phyloP scores from a whole-genome alignment of 1,284 basidiomycete genomes.

The Marasmius tenuissimus region DNA sequence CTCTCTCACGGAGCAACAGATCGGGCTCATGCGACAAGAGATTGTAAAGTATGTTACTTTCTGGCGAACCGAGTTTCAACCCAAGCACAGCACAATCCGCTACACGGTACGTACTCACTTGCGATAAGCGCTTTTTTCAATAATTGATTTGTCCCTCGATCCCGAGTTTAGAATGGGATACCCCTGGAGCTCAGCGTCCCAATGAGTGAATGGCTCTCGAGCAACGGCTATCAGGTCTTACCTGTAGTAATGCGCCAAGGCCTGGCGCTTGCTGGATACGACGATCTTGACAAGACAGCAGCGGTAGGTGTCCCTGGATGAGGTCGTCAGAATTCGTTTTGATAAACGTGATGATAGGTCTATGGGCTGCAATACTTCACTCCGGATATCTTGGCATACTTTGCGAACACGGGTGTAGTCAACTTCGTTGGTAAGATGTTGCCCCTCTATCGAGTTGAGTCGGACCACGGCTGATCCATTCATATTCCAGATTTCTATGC shows the following conservation, averaged over 20 bases:
- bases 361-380: conserved; percentile 9
- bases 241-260: conserved; percentile 6
- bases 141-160: background rate
- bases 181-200: conserved; percentile 2
- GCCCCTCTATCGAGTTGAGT: background rate
- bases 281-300: conserved; percentile 6
- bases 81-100: background rate
- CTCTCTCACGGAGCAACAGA: background rate
- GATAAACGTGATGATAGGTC: background rate
- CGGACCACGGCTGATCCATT: background rate
- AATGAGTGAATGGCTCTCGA: conserved; percentile 6
- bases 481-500: conserved; percentile 7
- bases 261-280: conserved; percentile 6
- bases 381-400: conserved; percentile 8
- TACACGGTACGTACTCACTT: background rate
- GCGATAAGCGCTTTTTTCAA: background rate
- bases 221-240: conserved; percentile 1
- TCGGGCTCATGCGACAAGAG: background rate
- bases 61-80: conserved; percentile 5
- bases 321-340: background rate
- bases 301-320: background rate
- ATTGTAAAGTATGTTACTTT: background rate
- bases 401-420: background rate
- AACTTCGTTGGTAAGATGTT: conserved; percentile 7
- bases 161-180: conserved; percentile 3